Conservation (phyloP, 176 grass and related monocot genomes). For the Elaeis guineensis region DNA sequence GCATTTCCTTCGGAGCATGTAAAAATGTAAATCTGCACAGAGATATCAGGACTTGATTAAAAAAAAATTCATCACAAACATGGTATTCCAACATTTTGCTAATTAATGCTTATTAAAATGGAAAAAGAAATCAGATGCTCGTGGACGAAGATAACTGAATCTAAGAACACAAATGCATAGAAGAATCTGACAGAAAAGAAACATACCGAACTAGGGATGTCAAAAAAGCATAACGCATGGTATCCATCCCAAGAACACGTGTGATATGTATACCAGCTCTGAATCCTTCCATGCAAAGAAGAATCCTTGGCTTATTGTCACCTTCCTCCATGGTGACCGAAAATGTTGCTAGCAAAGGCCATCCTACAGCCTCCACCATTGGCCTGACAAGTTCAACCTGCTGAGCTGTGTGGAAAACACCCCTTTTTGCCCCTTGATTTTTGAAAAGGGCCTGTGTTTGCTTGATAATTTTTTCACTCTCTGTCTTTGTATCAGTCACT, state of each 20-base stretch:
- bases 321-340: constrained; percentile 99
- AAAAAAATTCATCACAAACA: neutral
- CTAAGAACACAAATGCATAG: too few species aligned
- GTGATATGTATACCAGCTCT: constrained; percentile 95
- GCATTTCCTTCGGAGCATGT: constrained; percentile 96
- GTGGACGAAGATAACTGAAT: too few species aligned
- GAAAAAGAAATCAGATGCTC: neutral
- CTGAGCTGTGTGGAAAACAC: constrained; percentile 81
- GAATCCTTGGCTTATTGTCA: constrained; percentile 86
- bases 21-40: constrained; percentile 90
- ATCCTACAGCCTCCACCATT: constrained; percentile 98
- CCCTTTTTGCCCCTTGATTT: constrained; percentile 72
- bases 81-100: neutral
- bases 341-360: constrained; percentile 97
- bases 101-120: too few species aligned
- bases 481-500: constrained; percentile 77
- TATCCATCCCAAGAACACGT: constrained; percentile 97
- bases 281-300: constrained; percentile 99
- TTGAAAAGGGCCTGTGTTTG: constrained; percentile 84
- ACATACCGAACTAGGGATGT: constrained; percentile 87
- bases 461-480: constrained; percentile 86
- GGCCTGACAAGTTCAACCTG: constrained; percentile 94
- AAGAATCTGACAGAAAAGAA: too few species aligned
- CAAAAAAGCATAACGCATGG: constrained; percentile 98
- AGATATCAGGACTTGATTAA: too few species aligned